Base-by-base conservation (phyloP, 352 stramenopile species). In the Phytophthora palmivora region DNA sequence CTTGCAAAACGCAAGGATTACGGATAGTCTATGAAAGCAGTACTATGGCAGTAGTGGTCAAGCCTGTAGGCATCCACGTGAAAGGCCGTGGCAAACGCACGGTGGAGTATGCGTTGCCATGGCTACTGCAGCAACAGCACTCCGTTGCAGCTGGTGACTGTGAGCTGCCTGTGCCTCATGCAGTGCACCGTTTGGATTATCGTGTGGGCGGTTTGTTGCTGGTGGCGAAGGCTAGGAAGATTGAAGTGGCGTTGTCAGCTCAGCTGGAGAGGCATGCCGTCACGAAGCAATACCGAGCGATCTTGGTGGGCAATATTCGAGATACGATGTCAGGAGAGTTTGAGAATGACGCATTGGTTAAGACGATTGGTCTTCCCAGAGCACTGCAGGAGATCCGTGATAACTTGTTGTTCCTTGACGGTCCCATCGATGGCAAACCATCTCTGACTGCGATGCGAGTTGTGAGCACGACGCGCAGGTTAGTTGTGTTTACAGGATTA, bases 181-280 rank as follows among this genome's bases (percentile, higher is more conserved):
- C 81, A 8, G 70, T 88, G 51, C 81, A 90, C 58, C 78, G 81
- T 1, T 70, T 88, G 45, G 81, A 88, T 48, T 82, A 79, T 36
- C 81, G 81, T 16, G 78, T 90, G 7, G 78, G 78, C 24, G 81
- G 81, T 5, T 22, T 90, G 30, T 49, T 88, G n/a, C 62, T 88
- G n/a, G 67, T 88, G 24, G 78, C 81, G 12, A 90, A 88, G 56
- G 81, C 65, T 11, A 79, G 81, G 22, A 58, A 53, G 14, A 67
- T 74, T 18, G 78, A 88, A 53, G 63, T 83, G 15, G 11, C 44
- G 22, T 57, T 90, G 41, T 73, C 69, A 22, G 54, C 51, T 33
- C 81, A 90, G 33, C 63, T 90, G 32, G 78, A 87, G 42, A 50
- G 47, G 1, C 81, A 85, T 46, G 41, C 24, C 4, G 65, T 90